Percentiles rank a stretch among this genome's conserved stretches.
These are phyloP conservation scores for Epichloe sylvatica DNA, from an alignment of 2,329 filamentous ascomycete genomes.

Conservation along the genomic window DNA sequence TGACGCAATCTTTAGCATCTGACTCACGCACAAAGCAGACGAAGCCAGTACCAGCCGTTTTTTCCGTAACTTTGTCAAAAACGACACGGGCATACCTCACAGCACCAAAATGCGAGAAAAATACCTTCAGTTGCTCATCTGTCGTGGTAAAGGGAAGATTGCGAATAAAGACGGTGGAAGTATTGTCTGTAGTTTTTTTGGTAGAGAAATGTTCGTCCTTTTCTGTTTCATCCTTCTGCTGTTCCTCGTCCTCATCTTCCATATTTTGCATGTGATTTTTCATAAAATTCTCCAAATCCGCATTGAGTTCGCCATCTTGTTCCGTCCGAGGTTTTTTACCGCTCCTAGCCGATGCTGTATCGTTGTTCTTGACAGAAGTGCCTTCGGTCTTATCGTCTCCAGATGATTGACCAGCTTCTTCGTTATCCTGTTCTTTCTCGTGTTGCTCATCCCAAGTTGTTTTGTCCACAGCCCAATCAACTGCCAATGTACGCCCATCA, in stretches of 20 bases:
- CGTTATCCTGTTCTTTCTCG: conserved; percentile 23
- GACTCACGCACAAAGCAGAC: conserved; percentile 75
- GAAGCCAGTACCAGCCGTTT: conserved; percentile 84
- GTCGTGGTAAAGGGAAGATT: conserved; percentile 84
- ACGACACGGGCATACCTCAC: conserved; percentile 86
- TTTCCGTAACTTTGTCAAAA: conserved; percentile 69
- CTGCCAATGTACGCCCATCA: conserved; percentile 75
- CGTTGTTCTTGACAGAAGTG: conserved; percentile 16
- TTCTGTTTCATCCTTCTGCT: conserved; percentile 30
- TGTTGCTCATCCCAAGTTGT: conserved; percentile 62
- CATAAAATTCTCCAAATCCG: conserved; percentile 41
- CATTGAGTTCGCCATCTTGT: conserved; percentile 29
- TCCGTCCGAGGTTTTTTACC: conserved; percentile 15
- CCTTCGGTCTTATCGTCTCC: conserved; percentile 21
- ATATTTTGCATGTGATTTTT: conserved; percentile 43
- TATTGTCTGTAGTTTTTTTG: conserved; percentile 43
- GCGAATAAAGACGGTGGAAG: conserved; percentile 75
- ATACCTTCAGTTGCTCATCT: conserved; percentile 67
- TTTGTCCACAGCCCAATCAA: conserved; percentile 96
- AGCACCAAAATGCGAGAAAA: conserved; percentile 80
- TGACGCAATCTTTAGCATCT: conserved; percentile 65
- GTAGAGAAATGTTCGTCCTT: conserved; percentile 14
- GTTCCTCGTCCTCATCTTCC: conserved; percentile 41
- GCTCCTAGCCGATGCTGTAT: conserved; percentile 12
- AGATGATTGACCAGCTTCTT: conserved; percentile 17